Percentiles rank a stretch among this genome's conserved stretches.
phyloP scores from a whole-genome alignment of 257 asterid genomes.

The Lavandula angustifolia region DNA sequence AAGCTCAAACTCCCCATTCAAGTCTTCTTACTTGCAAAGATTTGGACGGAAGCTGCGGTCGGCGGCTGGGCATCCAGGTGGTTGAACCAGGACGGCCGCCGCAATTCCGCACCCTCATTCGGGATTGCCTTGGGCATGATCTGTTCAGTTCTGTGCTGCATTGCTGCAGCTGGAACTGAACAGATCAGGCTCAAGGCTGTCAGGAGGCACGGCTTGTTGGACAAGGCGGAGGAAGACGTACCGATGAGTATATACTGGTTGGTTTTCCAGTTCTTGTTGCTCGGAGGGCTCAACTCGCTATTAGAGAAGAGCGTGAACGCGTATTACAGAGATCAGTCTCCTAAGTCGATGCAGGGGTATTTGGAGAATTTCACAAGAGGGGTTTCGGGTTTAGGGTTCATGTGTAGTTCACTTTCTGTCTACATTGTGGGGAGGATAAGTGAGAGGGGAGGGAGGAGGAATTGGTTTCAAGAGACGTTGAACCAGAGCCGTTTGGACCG shows the following conservation, averaged over 20 bases:
- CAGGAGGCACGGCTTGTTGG: slow-evolving; percentile 37
- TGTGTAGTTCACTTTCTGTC: slow-evolving; percentile 25
- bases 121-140: slow-evolving; percentile 44
- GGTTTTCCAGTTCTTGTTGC: slow-evolving; percentile 44
- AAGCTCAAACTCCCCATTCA: slow-evolving; percentile 43
- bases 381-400: not conserved
- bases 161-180: slow-evolving; percentile 55
- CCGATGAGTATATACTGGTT: slow-evolving; percentile 55
- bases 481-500: slow-evolving; percentile 59
- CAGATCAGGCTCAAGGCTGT: slow-evolving; percentile 39
- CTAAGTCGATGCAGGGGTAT: slow-evolving; percentile 25
- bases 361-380: slow-evolving; percentile 18
- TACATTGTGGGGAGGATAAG: slow-evolving; percentile 51
- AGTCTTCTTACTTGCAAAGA: slow-evolving; percentile 32
- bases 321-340: slow-evolving; percentile 42
- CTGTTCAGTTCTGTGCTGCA: slow-evolving; percentile 43
- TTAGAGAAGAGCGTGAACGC: slow-evolving; percentile 23
- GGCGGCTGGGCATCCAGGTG: too few species aligned
- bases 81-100: too few species aligned
- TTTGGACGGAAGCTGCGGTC: not conserved
- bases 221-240: slow-evolving; percentile 39
- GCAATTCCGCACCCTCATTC: too few species aligned
- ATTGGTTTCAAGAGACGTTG: slow-evolving; percentile 58
- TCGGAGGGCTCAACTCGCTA: slow-evolving; percentile 31
- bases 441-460: slow-evolving; percentile 38